Evolutionary conservation across 768 basidiomycete species (phyloP).

Genomic region (Gloeophyllum trabeum): DNA sequence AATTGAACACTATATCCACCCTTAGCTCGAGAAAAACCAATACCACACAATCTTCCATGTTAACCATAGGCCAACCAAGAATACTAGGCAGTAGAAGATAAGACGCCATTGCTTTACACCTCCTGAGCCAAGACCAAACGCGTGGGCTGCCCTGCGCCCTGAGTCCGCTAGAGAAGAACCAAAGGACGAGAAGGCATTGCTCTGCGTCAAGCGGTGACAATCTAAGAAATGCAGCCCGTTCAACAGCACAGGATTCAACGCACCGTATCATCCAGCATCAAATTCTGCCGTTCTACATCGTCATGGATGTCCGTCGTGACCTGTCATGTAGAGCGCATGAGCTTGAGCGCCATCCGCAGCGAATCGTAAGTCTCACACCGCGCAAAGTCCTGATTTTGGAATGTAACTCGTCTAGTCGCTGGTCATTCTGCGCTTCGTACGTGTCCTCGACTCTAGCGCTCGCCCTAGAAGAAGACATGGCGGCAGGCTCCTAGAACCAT

Average conservation of each 20-base stretch:
- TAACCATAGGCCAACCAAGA: slow-evolving; percentile 20
- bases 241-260: slow-evolving; percentile 11
- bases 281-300: slow-evolving; percentile 77
- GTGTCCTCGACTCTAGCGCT: slow-evolving; percentile 61
- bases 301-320: slow-evolving; percentile 83
- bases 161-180: slow-evolving; percentile 19
- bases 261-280: slow-evolving; percentile 68
- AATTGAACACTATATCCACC: too few relatives aligned
- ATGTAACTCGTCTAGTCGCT: slow-evolving; percentile 73
- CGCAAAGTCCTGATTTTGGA: slow-evolving; percentile 75
- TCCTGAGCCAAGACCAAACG: slow-evolving; percentile 16
- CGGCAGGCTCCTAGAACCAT: too few relatives aligned
- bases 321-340: slow-evolving; percentile 22
- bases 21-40: too few relatives aligned
- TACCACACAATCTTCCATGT: slow-evolving; percentile 14
- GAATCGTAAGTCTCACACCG: slow-evolving; percentile 33
- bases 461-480: too few relatives aligned
- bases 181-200: slow-evolving; percentile 20
- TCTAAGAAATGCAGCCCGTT: background rate
- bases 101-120: slow-evolving; percentile 13
- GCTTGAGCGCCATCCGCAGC: background rate
- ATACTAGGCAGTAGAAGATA: slow-evolving; percentile 13
- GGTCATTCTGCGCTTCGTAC: slow-evolving; percentile 81
- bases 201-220: slow-evolving; percentile 6
- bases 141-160: slow-evolving; percentile 17